Percentiles rank a stretch among this genome's conserved stretches.
Conservation (phyloP, 768 basidiomycete species). For the Leccinum ochraceum region DNA sequence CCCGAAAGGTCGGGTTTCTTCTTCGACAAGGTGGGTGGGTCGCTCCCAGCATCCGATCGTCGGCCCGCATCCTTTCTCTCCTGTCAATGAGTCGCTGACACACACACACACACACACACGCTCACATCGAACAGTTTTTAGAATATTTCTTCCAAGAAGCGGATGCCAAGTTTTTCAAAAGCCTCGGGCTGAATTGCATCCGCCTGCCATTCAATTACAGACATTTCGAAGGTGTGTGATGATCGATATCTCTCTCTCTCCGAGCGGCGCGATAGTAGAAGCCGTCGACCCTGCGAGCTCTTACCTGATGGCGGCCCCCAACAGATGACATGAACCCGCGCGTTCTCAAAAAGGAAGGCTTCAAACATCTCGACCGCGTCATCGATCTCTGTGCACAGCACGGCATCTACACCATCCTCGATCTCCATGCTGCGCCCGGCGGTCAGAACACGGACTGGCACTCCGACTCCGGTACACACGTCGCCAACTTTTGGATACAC, state of each 20-base stretch:
- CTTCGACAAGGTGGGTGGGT: slow-evolving; percentile 69
- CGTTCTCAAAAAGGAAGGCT: slow-evolving; percentile 70
- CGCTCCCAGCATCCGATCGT: background rate
- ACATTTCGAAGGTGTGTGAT: slow-evolving; percentile 54
- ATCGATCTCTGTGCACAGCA: slow-evolving; percentile 72
- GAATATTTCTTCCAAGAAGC: slow-evolving; percentile 81
- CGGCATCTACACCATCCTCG: slow-evolving; percentile 78
- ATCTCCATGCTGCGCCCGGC: slow-evolving; percentile 75
- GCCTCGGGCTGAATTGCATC: slow-evolving; percentile 78
- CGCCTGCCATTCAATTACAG: slow-evolving; percentile 75
- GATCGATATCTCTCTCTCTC: background rate
- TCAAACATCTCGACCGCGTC: slow-evolving; percentile 83
- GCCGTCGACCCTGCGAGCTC: background rate
- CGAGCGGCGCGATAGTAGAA: background rate
- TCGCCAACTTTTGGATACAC: slow-evolving; percentile 79
- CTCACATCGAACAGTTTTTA: slow-evolving; percentile 54
- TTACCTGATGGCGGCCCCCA: slow-evolving; percentile 16
- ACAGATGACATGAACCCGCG: slow-evolving; percentile 75
- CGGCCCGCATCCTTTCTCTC: background rate
- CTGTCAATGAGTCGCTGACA: background rate
- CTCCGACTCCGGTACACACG: slow-evolving; percentile 66
- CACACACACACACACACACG: background rate
- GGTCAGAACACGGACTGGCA: slow-evolving; percentile 85
- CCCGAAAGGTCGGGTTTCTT: slow-evolving; percentile 70
- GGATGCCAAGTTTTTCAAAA: slow-evolving; percentile 77